Evolutionary conservation across 352 stramenopile species (phyloP).

Genomic region (Albugo laibachii): DNA sequence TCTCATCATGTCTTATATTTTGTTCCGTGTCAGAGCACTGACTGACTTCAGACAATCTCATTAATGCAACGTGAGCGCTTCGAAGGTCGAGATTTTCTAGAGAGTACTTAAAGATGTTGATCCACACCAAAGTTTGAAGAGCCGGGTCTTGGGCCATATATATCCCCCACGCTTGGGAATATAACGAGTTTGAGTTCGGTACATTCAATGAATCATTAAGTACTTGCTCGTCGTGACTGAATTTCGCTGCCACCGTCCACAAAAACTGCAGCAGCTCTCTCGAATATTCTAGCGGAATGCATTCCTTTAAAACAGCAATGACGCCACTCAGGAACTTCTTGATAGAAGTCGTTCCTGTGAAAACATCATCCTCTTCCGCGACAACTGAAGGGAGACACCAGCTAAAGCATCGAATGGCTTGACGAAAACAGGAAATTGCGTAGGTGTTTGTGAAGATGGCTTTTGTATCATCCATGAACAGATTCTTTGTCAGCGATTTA

Average conservation of each 20-base stretch:
- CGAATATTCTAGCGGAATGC: slow-evolving; percentile 28
- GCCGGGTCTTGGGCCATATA: slow-evolving; percentile 8
- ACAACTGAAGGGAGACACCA: slow-evolving; percentile 45
- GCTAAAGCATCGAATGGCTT: slow-evolving; percentile 47
- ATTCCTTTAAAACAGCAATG: slow-evolving; percentile 46
- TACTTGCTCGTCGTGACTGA: slow-evolving; percentile 5
- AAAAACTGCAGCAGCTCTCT: slow-evolving; percentile 36
- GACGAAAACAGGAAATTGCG: slow-evolving; percentile 41
- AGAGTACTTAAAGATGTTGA: slow-evolving; percentile 69
- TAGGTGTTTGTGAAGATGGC: slow-evolving; percentile 10
- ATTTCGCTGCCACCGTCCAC: slow-evolving; percentile 40
- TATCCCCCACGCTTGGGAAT: no score
- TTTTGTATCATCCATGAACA: no score
- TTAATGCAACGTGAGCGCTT: slow-evolving; percentile 49
- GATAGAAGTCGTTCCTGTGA: slow-evolving; percentile 4
- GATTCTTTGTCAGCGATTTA: no score
- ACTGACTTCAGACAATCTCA: slow-evolving; percentile 15
- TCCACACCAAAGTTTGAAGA: slow-evolving; percentile 57
- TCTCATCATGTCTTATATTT: neutral
- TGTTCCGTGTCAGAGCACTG: neutral
- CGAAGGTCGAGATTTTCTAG: slow-evolving; percentile 37
- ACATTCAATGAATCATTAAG: no score
- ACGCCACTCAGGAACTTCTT: slow-evolving; percentile 45
- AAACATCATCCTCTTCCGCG: slow-evolving; percentile 16
- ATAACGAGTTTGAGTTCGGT: no score